Percentiles rank a stretch among this genome's conserved stretches.
phyloP scores from a whole-genome alignment of 1,284 basidiomycete species.

The Cystobasidiaceae sp. region DNA sequence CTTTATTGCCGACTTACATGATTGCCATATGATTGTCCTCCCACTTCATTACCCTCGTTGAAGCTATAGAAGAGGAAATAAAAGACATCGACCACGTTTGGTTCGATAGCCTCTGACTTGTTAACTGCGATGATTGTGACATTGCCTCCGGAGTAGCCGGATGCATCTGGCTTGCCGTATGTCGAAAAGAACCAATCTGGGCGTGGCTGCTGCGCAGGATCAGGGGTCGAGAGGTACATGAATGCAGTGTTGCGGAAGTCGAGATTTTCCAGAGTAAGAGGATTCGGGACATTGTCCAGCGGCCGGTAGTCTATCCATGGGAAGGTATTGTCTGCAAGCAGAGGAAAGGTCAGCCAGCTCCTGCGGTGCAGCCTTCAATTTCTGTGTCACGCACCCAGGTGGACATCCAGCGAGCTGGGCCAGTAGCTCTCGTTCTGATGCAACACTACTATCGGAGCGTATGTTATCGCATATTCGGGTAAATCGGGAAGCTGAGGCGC shows the following conservation, averaged over 20 bases:
- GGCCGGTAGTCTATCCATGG: no score
- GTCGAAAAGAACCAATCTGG: conserved; percentile 33
- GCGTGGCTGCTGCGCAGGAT: conserved; percentile 25
- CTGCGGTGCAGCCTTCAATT: no score
- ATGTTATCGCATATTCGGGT: conserved; percentile 33
- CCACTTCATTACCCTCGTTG: conserved; percentile 32
- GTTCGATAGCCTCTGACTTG: conserved; percentile 35
- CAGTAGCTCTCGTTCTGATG: conserved; percentile 34
- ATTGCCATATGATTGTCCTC: conserved; percentile 34
- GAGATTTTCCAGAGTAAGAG: conserved; percentile 29
- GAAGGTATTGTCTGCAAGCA: no score
- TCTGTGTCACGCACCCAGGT: no score
- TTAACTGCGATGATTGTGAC: conserved; percentile 35
- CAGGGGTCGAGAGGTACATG: conserved; percentile 32
- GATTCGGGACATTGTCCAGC: conserved; percentile 21
- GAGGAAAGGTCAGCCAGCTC: no score
- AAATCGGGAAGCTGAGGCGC: conserved; percentile 10
- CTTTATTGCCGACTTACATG: conserved; percentile 36
- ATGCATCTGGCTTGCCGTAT: conserved; percentile 36
- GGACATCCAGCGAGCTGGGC: conserved; percentile 31
- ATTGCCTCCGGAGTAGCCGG: conserved; percentile 31
- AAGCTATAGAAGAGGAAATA: conserved; percentile 36
- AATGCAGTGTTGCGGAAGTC: conserved; percentile 30
- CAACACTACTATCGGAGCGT: conserved; percentile 35
- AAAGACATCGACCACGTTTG: conserved; percentile 36